phyloP scores from a whole-genome alignment of 257 asterid genomes.

The Ilex aquifolium region DNA sequence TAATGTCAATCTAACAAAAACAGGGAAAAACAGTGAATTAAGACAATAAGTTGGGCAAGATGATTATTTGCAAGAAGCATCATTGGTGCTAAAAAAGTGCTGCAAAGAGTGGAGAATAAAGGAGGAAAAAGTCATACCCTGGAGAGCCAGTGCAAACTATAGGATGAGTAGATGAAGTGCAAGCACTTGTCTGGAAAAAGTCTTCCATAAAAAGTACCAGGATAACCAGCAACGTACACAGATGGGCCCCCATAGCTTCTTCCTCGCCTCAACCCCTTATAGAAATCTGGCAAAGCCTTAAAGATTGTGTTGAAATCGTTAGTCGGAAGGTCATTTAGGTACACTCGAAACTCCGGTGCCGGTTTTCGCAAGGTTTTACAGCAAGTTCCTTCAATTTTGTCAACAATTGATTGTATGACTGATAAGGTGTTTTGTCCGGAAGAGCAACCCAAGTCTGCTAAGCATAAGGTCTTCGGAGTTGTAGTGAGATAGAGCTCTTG shows the following conservation, averaged over 20 bases:
- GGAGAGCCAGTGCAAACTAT: slow-evolving; percentile 92
- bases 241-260: slow-evolving; percentile 19
- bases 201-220: slow-evolving; percentile 86
- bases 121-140: slow-evolving; percentile 25
- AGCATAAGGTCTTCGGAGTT: slow-evolving; percentile 65
- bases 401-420: slow-evolving; percentile 47
- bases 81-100: no score
- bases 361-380: slow-evolving; percentile 8
- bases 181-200: slow-evolving; percentile 61
- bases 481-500: slow-evolving; percentile 29
- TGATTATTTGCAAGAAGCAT: no score
- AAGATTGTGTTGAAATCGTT: slow-evolving; percentile 86
- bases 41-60: no score
- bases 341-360: slow-evolving; percentile 57
- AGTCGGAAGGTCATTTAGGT: slow-evolving; percentile 70
- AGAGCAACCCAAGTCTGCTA: slow-evolving; percentile 93
- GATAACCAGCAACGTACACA: slow-evolving; percentile 64
- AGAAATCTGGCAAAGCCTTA: slow-evolving; percentile 66
- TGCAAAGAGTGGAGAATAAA: no score
- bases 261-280: slow-evolving; percentile 33
- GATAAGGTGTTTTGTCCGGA: slow-evolving; percentile 80
- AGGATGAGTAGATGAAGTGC: slow-evolving; percentile 74
- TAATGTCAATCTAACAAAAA: no score
- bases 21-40: no score
- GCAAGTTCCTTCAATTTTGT: slow-evolving; percentile 29